Evolutionary conservation across 768 basidiomycete genomes (phyloP).

Genomic region (Mycena capillaripes): DNA sequence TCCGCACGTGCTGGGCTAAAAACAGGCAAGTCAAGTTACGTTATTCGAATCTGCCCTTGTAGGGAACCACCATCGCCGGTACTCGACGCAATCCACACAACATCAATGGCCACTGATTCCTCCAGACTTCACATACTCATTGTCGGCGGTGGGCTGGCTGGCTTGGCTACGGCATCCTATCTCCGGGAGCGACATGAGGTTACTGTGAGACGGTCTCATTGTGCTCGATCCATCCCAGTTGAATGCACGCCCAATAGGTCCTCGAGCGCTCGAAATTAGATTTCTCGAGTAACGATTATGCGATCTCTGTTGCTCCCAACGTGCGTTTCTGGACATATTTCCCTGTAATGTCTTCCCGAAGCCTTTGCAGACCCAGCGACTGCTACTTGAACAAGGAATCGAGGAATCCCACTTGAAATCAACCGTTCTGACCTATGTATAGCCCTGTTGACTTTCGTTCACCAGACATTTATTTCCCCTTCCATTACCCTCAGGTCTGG

Average conservation of each 20-base stretch:
- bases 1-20: no score
- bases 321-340: neutral
- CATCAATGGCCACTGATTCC: neutral
- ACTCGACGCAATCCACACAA: no score
- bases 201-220: conserved; percentile 8
- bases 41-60: no score
- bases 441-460: no score
- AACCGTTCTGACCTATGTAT: conserved; percentile 26
- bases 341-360: neutral
- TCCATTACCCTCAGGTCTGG: conserved; percentile 10
- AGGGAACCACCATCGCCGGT: no score
- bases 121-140: conserved; percentile 25
- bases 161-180: conserved; percentile 31
- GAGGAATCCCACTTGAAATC: conserved; percentile 30
- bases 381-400: conserved; percentile 27
- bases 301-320: conserved; percentile 33
- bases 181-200: conserved; percentile 31
- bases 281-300: conserved; percentile 34
- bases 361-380: conserved; percentile 23
- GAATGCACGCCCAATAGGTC: conserved; percentile 17
- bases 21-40: no score
- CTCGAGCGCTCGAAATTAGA: conserved; percentile 34
- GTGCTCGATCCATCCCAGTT: neutral
- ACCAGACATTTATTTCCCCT: neutral
- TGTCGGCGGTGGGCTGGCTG: conserved; percentile 34